Evolutionary conservation across 345 rosid genomes (phyloP).

Genomic region (Citrus australasica): DNA sequence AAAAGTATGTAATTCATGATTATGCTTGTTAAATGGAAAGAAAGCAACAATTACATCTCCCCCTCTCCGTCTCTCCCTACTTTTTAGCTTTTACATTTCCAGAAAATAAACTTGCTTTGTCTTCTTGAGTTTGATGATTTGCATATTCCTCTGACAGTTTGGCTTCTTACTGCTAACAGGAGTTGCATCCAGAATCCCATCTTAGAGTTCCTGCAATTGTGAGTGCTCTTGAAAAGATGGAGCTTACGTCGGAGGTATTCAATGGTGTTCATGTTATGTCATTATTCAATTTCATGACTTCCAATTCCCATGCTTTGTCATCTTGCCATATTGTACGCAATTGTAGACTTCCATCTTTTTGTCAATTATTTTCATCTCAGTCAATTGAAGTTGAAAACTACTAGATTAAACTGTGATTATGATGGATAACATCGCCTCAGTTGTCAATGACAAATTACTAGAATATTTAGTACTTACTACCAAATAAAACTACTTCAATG

Average conservation of each 20-base stretch:
- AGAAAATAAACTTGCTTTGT: neutral
- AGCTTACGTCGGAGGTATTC: constrained; percentile 70
- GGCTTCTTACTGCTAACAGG: constrained; percentile 36
- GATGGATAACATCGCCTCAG: neutral
- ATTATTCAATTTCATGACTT: neutral
- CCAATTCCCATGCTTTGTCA: neutral
- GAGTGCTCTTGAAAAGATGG: constrained; percentile 68
- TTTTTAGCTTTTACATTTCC: neutral
- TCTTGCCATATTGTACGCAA: neutral
- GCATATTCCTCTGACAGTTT: neutral
- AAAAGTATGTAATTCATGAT: neutral
- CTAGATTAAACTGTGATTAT: constrained; percentile 1
- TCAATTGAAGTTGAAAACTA: neutral
- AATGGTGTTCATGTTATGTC: neutral
- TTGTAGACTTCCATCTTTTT: neutral
- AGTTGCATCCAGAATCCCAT: constrained; percentile 90
- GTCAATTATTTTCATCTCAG: neutral
- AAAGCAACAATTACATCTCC: neutral
- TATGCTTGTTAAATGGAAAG: neutral
- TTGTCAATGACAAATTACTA: neutral
- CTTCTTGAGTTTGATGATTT: neutral
- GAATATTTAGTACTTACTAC: neutral
- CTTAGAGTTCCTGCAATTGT: constrained; percentile 90
- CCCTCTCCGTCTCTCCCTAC: no score
- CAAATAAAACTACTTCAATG: neutral